Base-by-base conservation (phyloP, 345 rosid species). In the Euphorbia pulcherrima region DNA sequence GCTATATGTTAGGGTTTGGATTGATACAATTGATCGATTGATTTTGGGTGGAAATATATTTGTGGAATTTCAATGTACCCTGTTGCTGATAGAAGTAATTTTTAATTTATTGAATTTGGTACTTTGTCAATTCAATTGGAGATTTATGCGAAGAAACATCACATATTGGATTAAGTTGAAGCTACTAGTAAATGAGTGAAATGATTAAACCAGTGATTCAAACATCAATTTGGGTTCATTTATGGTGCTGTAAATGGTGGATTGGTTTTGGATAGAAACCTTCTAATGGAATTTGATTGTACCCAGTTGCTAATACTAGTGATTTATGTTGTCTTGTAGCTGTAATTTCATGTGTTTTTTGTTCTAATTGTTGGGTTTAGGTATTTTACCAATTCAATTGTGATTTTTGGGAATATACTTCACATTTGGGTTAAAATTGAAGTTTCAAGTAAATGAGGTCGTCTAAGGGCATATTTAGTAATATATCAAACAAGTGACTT, bases 261-360 rank as follows among this genome's bases (percentile, higher is more conserved):
- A 51, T 56, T 68, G 64, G 29, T 68, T 33, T 60, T 60, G 21
- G 47, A 11, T 39, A 24, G 51, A 20, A 33, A 28, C 57, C 24
- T 2, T 58, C 60, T 60, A 41, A 13, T 62, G 68, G 18, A 39
- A 62, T 52, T 62, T 6, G 4, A 37, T 1, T 26, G 20, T 40
- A 40, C 5, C 62, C 63, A 24, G 61, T 39, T 37, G 71, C 24
- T 56, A 39, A 21, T 26, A 27, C 23, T 16, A 28, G 41, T 41
- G 3, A 29, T 23, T 61, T 37, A 26, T 23, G 51, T 55, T 26
- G 21, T 17, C 10, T 30, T 30, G 16, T 48, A 17, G 8, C 24
- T 48, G 65, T 17, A 46, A 69, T 47, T 47, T 16, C 37, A 12
- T 29, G 29, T 40, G 5, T 29, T 8, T 30, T n/a, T 33, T 18